A percentile compares a stretch with the other conserved stretches of the same genome.
Evolutionary conservation across 139 green algal species (phyloP).

Genomic region (Coccomyxa sp.): DNA sequence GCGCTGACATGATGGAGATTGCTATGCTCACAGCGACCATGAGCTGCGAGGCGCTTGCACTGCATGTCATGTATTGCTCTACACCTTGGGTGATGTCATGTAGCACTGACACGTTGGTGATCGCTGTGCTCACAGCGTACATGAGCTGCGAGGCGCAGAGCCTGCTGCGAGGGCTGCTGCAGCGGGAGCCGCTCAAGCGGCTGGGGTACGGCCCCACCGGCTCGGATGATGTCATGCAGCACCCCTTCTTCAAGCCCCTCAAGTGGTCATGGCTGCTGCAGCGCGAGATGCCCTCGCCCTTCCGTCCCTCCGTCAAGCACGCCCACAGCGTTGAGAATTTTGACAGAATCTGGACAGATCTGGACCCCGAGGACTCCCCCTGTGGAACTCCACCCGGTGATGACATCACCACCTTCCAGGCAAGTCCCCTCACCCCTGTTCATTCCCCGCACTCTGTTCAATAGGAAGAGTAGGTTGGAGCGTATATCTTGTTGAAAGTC

Average conservation of each 20-base stretch:
- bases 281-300: constrained; percentile 61
- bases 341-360: constrained; percentile 78
- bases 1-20: background rate
- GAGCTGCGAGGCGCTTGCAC: constrained; percentile 5
- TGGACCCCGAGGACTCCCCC: constrained; percentile 67
- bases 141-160: constrained; percentile 37
- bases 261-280: background rate
- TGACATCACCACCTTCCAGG: background rate
- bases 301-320: constrained; percentile 59
- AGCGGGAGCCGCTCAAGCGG: constrained; percentile 74
- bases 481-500: no score
- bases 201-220: constrained; percentile 73
- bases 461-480: no score
- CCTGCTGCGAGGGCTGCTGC: constrained; percentile 73
- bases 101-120: background rate
- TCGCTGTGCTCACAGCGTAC: constrained; percentile 32
- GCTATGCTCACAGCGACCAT: constrained; percentile 38
- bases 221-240: constrained; percentile 45
- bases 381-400: constrained; percentile 48
- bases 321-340: constrained; percentile 73
- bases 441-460: no score
- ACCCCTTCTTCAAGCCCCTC: constrained; percentile 82
- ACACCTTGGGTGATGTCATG: no score
- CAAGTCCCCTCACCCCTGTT: background rate
- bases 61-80: no score